Percentiles rank a stretch among this genome's conserved stretches.
These are phyloP conservation scores for Lodderomyces metapsilosis DNA, from an alignment of 1,139 yeast species.

Conservation along the genomic window DNA sequence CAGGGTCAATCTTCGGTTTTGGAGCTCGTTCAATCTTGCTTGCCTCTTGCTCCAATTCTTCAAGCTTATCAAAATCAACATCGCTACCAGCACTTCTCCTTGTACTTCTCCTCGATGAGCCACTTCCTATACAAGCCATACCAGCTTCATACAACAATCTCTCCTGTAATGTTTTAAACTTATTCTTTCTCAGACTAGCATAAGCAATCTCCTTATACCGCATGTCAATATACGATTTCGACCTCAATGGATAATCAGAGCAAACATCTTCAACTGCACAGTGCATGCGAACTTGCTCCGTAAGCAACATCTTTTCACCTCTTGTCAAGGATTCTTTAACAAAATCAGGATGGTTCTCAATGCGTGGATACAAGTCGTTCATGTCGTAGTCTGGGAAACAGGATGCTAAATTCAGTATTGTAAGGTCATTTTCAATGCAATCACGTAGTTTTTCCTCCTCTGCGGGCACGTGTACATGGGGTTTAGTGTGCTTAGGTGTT, in stretches of 20 bases:
- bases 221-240: conserved; percentile 16
- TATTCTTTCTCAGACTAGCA: conserved; percentile 24
- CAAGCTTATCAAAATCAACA: conserved; percentile 8
- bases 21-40: conserved; percentile 4
- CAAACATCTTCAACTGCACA: conserved; percentile 12
- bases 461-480: not conserved
- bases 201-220: conserved; percentile 22
- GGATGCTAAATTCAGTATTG: conserved; percentile 3
- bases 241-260: conserved; percentile 16
- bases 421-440: conserved; percentile 8
- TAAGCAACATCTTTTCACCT: conserved; percentile 17
- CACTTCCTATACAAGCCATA: conserved; percentile 28
- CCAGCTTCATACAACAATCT: conserved; percentile 37
- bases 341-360: conserved; percentile 8
- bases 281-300: conserved; percentile 9
- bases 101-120: conserved; percentile 6
- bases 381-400: conserved; percentile 4
- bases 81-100: conserved; percentile 7
- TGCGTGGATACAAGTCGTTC: conserved; percentile 7
- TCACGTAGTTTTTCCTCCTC: conserved; percentile 1
- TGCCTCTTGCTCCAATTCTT: conserved; percentile 11
- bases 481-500: no score
- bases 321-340: conserved; percentile 13
- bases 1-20: conserved; percentile 7
- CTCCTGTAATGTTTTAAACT: conserved; percentile 30